Conservation (phyloP, 345 rosid genomes). For the Acer saccharum region DNA sequence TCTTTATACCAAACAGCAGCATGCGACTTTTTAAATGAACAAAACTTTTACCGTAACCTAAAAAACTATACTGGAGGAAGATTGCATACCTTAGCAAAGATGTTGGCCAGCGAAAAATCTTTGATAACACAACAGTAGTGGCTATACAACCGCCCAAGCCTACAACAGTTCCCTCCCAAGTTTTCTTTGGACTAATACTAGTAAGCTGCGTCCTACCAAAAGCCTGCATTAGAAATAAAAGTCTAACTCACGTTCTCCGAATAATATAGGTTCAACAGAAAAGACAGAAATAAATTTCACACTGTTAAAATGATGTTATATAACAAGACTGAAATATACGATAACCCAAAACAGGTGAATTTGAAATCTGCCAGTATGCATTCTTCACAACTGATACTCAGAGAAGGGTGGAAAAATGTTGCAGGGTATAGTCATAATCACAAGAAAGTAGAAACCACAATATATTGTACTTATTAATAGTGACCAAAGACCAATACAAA, state of each 20-base stretch:
- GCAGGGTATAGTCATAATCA: background rate
- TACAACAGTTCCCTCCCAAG: conserved; percentile 88
- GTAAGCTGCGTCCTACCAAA: conserved; percentile 85
- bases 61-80: conserved; percentile 5
- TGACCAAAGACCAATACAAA: conserved; percentile 10
- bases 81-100: conserved; percentile 67
- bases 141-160: conserved; percentile 89
- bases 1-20: background rate
- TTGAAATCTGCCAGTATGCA: background rate
- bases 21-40: background rate
- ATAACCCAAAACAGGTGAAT: background rate
- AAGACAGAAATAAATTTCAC: background rate
- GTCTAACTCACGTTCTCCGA: conserved; percentile 15
- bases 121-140: conserved; percentile 57
- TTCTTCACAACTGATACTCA: background rate
- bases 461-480: background rate
- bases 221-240: conserved; percentile 49
- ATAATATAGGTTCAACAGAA: background rate
- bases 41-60: background rate
- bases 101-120: conserved; percentile 71
- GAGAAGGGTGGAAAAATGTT: background rate
- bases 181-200: conserved; percentile 85
- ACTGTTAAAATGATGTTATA: background rate
- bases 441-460: background rate
- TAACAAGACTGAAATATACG: background rate